Evolutionary conservation across 495 filamentous ascomycete genomes (phyloP).

Genomic region (Podospora conica): DNA sequence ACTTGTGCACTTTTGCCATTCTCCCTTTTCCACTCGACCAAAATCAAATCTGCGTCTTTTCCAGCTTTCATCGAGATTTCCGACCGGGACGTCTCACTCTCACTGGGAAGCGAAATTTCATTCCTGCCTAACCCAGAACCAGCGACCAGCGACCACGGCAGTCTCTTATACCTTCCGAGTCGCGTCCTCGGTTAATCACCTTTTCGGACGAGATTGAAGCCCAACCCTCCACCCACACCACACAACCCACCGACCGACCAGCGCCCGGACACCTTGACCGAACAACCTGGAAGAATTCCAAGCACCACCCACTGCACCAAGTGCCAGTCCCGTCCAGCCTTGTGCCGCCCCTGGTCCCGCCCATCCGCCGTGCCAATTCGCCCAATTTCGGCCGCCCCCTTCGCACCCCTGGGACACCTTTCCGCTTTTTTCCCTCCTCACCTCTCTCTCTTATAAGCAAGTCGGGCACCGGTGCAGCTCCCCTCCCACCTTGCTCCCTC

Average conservation of each 20-base stretch:
- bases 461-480: slow-evolving; percentile 35
- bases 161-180: slow-evolving; percentile 16
- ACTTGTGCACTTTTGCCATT: not conserved
- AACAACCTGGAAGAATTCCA: no score
- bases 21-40: slow-evolving; percentile 1
- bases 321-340: no score
- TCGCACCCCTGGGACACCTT: slow-evolving; percentile 13
- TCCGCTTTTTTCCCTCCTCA: slow-evolving; percentile 18
- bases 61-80: not conserved
- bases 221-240: slow-evolving; percentile 20
- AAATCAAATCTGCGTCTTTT: slow-evolving; percentile 2
- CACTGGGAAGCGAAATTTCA: slow-evolving; percentile 22
- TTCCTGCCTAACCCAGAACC: slow-evolving; percentile 18
- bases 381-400: slow-evolving; percentile 20
- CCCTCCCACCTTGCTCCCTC: slow-evolving; percentile 15
- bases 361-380: slow-evolving; percentile 19
- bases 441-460: slow-evolving; percentile 26
- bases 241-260: not conserved
- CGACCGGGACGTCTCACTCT: no score
- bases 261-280: no score
- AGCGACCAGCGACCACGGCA: slow-evolving; percentile 16
- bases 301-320: no score
- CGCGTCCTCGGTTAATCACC: slow-evolving; percentile 2
- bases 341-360: slow-evolving; percentile 15
- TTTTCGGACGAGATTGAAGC: slow-evolving; percentile 24